phyloP scores from a whole-genome alignment of 345 rosid species.

The Reutealis trisperma region DNA sequence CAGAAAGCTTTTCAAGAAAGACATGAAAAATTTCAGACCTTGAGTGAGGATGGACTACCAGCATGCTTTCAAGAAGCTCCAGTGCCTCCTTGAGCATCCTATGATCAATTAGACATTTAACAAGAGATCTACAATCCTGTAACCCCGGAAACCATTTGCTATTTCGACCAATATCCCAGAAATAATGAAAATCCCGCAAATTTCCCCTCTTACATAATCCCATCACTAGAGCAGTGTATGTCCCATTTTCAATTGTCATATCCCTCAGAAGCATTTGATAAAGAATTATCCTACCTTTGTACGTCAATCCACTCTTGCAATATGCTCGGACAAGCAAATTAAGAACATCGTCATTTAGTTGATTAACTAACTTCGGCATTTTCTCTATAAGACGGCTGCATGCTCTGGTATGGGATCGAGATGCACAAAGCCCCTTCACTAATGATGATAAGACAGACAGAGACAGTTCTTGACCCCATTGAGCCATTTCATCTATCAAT shows the following conservation, averaged over 20 bases:
- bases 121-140: constrained; percentile 40
- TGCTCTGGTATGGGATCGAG: constrained; percentile 43
- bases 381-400: constrained; percentile 44
- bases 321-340: constrained; percentile 58
- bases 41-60: constrained; percentile 33
- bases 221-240: constrained; percentile 47
- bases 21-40: constrained; percentile 35
- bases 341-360: constrained; percentile 54
- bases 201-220: constrained; percentile 59
- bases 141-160: constrained; percentile 54
- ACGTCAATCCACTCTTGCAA: constrained; percentile 57
- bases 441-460: constrained; percentile 38
- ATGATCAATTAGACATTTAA: constrained; percentile 47
- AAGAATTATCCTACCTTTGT: constrained; percentile 47
- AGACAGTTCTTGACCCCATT: constrained; percentile 71
- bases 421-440: constrained; percentile 46
- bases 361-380: constrained; percentile 55
- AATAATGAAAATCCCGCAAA: constrained; percentile 34
- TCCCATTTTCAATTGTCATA: constrained; percentile 37
- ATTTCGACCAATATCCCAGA: constrained; percentile 45
- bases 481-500: constrained; percentile 58
- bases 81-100: constrained; percentile 55
- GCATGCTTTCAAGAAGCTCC: constrained; percentile 60
- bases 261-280: constrained; percentile 49
- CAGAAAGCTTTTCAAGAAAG: constrained; percentile 56